Conservation (phyloP, 331 rosid species). For the Spiraea crenata region DNA sequence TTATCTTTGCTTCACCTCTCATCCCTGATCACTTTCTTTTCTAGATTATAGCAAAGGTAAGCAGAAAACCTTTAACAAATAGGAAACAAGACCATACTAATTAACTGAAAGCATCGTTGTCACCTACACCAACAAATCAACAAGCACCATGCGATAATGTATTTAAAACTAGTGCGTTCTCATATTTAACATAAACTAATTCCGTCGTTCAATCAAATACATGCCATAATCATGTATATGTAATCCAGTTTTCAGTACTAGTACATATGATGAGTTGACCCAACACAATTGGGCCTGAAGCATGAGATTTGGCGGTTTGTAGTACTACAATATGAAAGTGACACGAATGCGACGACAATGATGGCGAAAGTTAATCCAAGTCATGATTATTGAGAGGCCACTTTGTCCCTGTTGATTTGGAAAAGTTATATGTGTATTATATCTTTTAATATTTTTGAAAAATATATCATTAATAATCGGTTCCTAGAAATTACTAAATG, state of each 20-base stretch:
- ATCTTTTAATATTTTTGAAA: too few relatives aligned
- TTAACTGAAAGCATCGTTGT: too few relatives aligned
- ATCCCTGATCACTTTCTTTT: too few relatives aligned
- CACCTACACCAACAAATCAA: too few relatives aligned
- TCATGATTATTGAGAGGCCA: conserved; percentile 31
- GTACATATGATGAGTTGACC: not conserved
- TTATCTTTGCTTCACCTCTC: too few relatives aligned
- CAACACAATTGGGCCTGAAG: conserved; percentile 28
- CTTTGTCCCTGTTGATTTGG: conserved; percentile 42
- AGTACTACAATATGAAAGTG: conserved; percentile 5
- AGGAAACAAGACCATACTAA: too few relatives aligned
- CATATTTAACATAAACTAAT: too few relatives aligned
- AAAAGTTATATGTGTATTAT: conserved; percentile 2
- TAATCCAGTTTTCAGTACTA: not conserved
- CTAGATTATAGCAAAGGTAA: too few relatives aligned
- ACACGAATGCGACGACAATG: conserved; percentile 36
- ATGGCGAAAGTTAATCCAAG: conserved; percentile 32
- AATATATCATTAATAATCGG: conserved; percentile 15
- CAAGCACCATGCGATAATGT: too few relatives aligned
- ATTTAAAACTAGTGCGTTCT: too few relatives aligned
- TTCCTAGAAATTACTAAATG: conserved; percentile 1
- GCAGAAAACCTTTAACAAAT: too few relatives aligned
- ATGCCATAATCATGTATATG: not conserved
- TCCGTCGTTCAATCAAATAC: too few relatives aligned
- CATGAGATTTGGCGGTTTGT: not conserved